Base-by-base conservation (phyloP, 164 flowering plant species). In the Vitis labrusca region DNA sequence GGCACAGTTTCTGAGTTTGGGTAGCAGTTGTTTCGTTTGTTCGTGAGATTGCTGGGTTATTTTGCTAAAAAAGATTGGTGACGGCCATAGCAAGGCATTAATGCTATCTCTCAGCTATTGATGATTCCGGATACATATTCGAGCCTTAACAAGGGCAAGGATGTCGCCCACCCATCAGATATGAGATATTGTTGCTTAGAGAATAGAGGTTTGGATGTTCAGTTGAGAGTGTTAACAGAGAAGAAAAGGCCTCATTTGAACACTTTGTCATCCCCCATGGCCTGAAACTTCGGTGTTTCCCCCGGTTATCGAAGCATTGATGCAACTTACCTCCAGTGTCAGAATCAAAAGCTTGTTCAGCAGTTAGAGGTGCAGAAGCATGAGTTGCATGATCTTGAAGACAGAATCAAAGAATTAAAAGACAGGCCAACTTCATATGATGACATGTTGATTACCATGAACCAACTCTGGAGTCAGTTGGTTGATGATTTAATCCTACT, bases 321-420 rank as follows among this genome's bases (percentile, higher is more conserved):
- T 81, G 89, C 91, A 51, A 78, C 89, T 10, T 85, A 81, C 71
- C 92, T 96, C 17, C 98, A 93, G 68, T 82, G 79, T 73, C 89
- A 91, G 78, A 96, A 96, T 80, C 97, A 96, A 79, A 80, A 76
- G 77, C 97, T 96, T 62, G 88, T 93, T 55, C 98, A 93, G 79
- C 94, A 89, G 72, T 74, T 91, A 74, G 97, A 96, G 32, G 55
- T 64, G 14, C 92, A 91, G 73, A 93, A 88, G 81, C 86, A 89
- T 29, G 89, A 86, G 69, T 72, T 91, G 79, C 91, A 84, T 67
- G 87, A 69, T 73, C 19, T 17, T 17, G 19, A 17, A 17, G 19
- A 17, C 0, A 17, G 19, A 17, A 17, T 17, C 19, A 17, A 79
- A 71, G 88, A 89, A 59, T 66, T 91, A 55, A 84, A 77, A 74